A percentile compares a stretch with the other conserved stretches of the same genome.
phyloP scores from a whole-genome alignment of 108 stramenopile genomes.

The Cyclotella baltica region DNA sequence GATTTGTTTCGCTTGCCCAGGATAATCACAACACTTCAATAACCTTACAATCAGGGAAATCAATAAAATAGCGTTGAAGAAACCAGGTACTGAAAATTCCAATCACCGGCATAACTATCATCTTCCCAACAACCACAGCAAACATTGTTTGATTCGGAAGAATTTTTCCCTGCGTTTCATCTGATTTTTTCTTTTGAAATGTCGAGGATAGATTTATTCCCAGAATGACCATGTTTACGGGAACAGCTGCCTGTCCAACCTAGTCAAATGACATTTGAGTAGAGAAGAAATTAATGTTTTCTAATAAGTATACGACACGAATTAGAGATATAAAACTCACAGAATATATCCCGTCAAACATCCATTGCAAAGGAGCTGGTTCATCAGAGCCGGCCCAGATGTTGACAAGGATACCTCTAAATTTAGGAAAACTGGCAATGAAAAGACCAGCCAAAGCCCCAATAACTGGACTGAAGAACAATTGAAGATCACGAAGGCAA shows the following conservation, averaged over 20 bases:
- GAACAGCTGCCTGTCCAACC: constrained; percentile 85
- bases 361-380: constrained; percentile 83
- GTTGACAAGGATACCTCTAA: constrained; percentile 85
- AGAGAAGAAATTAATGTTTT: neutral
- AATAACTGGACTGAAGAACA: constrained; percentile 59
- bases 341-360: constrained; percentile 85
- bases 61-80: constrained; percentile 56
- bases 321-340: constrained; percentile 27
- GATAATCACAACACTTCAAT: neutral
- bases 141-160: constrained; percentile 64
- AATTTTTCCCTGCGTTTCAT: constrained; percentile 19
- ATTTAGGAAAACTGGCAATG: constrained; percentile 64
- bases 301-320: too few species aligned
- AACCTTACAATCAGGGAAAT: constrained; percentile 60
- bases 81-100: constrained; percentile 66
- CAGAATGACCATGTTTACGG: constrained; percentile 91
- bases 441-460: constrained; percentile 74
- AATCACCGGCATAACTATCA: constrained; percentile 83
- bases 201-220: constrained; percentile 80
- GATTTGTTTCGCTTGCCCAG: too few species aligned
- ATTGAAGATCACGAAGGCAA: neutral
- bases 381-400: constrained; percentile 57
- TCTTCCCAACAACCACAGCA: constrained; percentile 77
- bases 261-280: neutral
- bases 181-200: constrained; percentile 43